These are phyloP conservation scores for Acanthamoeba sp. DNA, from an alignment of 208 protist species.

Conservation along the genomic window DNA sequence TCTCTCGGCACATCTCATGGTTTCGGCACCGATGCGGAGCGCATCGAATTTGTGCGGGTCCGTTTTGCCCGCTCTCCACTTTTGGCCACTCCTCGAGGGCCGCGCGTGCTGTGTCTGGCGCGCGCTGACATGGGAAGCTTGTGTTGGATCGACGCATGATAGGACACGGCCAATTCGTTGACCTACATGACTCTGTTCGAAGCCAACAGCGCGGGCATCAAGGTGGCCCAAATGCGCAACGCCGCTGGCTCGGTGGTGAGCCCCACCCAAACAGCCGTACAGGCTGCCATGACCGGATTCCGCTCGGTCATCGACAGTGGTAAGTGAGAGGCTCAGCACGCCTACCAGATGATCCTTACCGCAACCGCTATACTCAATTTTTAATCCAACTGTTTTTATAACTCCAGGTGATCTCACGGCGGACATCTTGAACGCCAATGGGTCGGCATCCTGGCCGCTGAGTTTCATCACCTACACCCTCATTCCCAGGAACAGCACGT, in stretches of 20 bases:
- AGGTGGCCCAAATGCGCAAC: neutral
- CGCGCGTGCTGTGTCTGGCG: too few relatives aligned
- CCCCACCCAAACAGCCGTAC: neutral
- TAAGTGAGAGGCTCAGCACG: neutral
- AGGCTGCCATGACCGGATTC: conserved; percentile 26
- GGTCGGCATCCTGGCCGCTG: neutral
- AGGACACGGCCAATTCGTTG: neutral
- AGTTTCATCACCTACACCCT: neutral
- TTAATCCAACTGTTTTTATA: too few relatives aligned
- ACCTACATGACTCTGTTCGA: conserved; percentile 56
- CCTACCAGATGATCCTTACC: too few relatives aligned
- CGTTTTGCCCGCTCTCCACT: too few relatives aligned
- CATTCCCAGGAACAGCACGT: neutral
- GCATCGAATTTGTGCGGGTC: neutral
- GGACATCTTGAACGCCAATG: conserved; percentile 17
- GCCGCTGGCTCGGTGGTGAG: neutral
- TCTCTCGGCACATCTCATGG: neutral
- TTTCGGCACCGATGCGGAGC: neutral
- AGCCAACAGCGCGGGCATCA: neutral
- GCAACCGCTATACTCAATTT: neutral
- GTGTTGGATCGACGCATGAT: too few relatives aligned
- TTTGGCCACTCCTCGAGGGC: too few relatives aligned
- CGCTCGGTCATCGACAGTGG: neutral
- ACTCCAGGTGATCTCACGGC: neutral
- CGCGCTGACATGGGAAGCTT: too few relatives aligned